These are phyloP conservation scores for Przewalskia tangutica DNA, from an alignment of 257 asterid genomes.

Conservation along the genomic window DNA sequence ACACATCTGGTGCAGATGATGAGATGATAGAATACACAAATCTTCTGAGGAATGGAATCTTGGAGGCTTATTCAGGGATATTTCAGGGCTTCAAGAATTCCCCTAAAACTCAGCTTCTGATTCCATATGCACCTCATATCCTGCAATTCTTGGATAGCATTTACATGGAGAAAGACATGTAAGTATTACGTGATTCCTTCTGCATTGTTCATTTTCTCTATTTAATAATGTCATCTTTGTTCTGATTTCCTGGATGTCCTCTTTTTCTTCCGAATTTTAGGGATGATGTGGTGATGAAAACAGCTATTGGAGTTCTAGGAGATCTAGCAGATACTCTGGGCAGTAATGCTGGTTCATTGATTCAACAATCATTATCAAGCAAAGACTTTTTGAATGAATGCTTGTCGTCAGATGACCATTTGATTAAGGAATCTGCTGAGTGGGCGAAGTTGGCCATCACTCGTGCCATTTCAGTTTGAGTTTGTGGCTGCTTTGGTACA, in stretches of 20 bases:
- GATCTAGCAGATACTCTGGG: conserved; percentile 93
- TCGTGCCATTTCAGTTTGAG: conserved; percentile 86
- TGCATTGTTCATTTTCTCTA: background rate
- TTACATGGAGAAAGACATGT: conserved; percentile 76
- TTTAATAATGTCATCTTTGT: background rate
- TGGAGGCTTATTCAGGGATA: conserved; percentile 86
- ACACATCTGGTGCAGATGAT: conserved; percentile 54
- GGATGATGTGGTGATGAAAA: conserved; percentile 91
- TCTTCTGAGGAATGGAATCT: conserved; percentile 61
- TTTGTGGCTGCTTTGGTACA: conserved; percentile 28
- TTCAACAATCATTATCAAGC: conserved; percentile 76
- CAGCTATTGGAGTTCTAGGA: conserved; percentile 89
- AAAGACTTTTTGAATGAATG: conserved; percentile 77
- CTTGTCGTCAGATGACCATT: conserved; percentile 77
- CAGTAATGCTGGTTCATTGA: conserved; percentile 70
- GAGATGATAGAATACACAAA: conserved; percentile 69
- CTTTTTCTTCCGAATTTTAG: conserved; percentile 24
- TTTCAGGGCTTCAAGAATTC: conserved; percentile 81
- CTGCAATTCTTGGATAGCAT: conserved; percentile 73
- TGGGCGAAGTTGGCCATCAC: conserved; percentile 91
- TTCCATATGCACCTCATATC: conserved; percentile 71
- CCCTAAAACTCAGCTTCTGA: conserved; percentile 62
- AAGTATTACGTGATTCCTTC: conserved; percentile 13
- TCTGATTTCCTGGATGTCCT: background rate
- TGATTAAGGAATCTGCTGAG: conserved; percentile 90